Conservation (phyloP, 768 basidiomycete species). For the Fistulinella prunicolor region DNA sequence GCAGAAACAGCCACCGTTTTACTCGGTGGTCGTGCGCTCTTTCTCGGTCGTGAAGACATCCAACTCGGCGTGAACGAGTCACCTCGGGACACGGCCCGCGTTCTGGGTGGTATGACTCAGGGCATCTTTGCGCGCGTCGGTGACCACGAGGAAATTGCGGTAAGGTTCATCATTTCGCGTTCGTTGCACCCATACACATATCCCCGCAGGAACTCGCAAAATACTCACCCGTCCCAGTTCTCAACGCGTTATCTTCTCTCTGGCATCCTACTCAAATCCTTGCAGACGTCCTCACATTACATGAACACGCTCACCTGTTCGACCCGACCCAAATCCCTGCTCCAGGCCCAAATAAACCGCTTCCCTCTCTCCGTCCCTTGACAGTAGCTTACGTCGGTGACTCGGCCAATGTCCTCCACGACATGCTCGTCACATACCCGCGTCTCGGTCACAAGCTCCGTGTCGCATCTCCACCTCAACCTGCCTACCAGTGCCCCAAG, state of each 20-base stretch:
- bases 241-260: slow-evolving; percentile 92
- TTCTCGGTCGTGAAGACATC: slow-evolving; percentile 86
- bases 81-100: slow-evolving; percentile 76
- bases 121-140: slow-evolving; percentile 97
- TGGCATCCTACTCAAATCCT: slow-evolving; percentile 98
- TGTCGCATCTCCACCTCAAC: slow-evolving; percentile 72
- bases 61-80: slow-evolving; percentile 96
- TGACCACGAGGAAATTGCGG: slow-evolving; percentile 90
- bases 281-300: slow-evolving; percentile 87
- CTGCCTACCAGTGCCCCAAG: slow-evolving; percentile 60
- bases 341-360: slow-evolving; percentile 23
- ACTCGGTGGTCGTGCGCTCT: slow-evolving; percentile 87
- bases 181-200: background rate
- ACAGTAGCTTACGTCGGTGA: slow-evolving; percentile 95
- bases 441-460: slow-evolving; percentile 85
- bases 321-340: slow-evolving; percentile 21
- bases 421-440: slow-evolving; percentile 95
- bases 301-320: slow-evolving; percentile 68
- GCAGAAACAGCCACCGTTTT: slow-evolving; percentile 78
- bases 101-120: slow-evolving; percentile 93
- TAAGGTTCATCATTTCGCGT: slow-evolving; percentile 33
- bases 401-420: slow-evolving; percentile 92
- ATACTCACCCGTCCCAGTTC: slow-evolving; percentile 88
- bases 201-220: slow-evolving; percentile 76
- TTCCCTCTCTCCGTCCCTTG: slow-evolving; percentile 66